phyloP scores from a whole-genome alignment of 768 basidiomycete genomes.

The Strobilomyces echinocephalus region DNA sequence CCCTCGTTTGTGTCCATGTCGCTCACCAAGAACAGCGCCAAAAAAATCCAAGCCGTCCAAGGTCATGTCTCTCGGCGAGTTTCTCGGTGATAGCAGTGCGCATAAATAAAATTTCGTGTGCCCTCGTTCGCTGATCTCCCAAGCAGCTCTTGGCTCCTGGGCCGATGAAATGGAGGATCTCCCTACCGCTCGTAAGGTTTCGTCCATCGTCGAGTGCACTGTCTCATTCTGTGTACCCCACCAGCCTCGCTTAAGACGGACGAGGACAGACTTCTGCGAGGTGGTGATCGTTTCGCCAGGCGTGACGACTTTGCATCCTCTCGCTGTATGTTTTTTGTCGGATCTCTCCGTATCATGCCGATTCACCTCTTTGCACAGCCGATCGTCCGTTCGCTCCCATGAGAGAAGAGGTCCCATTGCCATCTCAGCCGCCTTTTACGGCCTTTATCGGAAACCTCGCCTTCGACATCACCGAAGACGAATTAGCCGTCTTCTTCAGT shows the following conservation, averaged over 20 bases:
- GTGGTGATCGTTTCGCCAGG: constrained; percentile 52
- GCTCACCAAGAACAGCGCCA: constrained; percentile 52
- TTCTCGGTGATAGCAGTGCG: constrained; percentile 83
- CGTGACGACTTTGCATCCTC: constrained; percentile 62
- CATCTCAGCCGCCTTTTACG: constrained; percentile 89
- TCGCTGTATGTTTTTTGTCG: constrained; percentile 46
- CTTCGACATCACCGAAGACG: constrained; percentile 84
- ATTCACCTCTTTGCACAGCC: constrained; percentile 32
- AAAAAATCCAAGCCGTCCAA: constrained; percentile 83
- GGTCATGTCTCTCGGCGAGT: constrained; percentile 80
- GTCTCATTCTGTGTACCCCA: constrained; percentile 14
- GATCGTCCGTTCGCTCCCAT: constrained; percentile 56
- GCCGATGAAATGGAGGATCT: constrained; percentile 96
- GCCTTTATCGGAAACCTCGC: constrained; percentile 96
- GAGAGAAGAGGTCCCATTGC: constrained; percentile 93
- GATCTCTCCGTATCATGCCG: constrained; percentile 3
- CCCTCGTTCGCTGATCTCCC: constrained; percentile 13
- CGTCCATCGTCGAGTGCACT: constrained; percentile 1
- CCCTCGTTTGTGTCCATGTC: background rate
- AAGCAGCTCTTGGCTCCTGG: constrained; percentile 85
- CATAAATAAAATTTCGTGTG: constrained; percentile 17
- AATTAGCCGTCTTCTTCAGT: constrained; percentile 77
- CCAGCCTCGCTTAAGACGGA: constrained; percentile 67
- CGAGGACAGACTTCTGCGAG: constrained; percentile 49
- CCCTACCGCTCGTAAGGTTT: constrained; percentile 83